These are phyloP conservation scores for Ajuga chamaepitys DNA, from an alignment of 257 asterid species.

Conservation along the genomic window DNA sequence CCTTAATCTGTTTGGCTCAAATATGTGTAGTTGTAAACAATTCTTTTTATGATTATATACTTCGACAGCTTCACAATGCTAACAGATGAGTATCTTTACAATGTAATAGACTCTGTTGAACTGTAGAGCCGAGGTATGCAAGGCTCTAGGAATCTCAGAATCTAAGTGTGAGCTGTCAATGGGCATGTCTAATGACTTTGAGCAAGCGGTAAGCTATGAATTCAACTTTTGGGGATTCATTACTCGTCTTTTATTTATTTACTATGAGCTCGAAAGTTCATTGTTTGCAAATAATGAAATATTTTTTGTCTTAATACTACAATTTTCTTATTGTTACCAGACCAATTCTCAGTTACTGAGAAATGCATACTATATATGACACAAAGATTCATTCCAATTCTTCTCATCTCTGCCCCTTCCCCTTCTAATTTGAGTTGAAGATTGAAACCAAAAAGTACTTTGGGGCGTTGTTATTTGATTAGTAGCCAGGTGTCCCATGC, in stretches of 20 bases:
- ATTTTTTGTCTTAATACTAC: background rate
- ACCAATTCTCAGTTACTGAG: background rate
- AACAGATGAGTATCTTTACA: conserved; percentile 12
- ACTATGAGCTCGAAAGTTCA: background rate
- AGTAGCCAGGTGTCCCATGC: too few species aligned
- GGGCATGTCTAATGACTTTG: conserved; percentile 97
- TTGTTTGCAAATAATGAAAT: background rate
- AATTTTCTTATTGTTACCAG: background rate
- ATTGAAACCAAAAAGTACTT: too few species aligned
- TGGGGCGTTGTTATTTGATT: too few species aligned
- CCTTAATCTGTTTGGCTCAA: background rate
- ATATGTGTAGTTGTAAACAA: background rate
- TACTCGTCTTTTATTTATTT: background rate
- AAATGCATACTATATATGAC: background rate
- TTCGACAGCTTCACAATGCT: background rate
- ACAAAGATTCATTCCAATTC: too few species aligned
- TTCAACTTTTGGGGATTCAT: background rate
- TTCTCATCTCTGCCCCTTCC: too few species aligned
- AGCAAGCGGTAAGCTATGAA: conserved; percentile 54
- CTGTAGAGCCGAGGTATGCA: conserved; percentile 76
- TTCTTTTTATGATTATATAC: background rate
- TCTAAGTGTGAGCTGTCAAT: conserved; percentile 71
- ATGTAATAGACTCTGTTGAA: conserved; percentile 42
- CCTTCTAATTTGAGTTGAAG: too few species aligned
- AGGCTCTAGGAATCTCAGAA: conserved; percentile 57